Percentiles rank a stretch among this genome's conserved stretches.
Conservation (phyloP, 2,329 filamentous ascomycete species). For the Talaromyces albobiverticillius region DNA sequence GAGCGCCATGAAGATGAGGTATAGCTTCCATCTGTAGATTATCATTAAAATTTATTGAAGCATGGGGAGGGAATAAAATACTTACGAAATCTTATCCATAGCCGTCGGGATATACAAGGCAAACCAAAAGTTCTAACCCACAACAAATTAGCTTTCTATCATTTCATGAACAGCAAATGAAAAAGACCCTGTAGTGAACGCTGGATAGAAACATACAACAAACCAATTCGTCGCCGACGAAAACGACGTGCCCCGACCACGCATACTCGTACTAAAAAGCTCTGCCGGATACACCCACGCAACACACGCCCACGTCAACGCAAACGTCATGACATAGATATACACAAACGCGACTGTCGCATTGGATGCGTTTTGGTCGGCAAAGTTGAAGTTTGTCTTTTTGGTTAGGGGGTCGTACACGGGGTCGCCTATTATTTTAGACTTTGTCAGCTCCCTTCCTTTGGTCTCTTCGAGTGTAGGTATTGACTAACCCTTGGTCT, state of each 20-base stretch:
- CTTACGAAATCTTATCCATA: conserved; percentile 23
- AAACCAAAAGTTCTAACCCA: conserved; percentile 24
- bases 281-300: conserved; percentile 25
- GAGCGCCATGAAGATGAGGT: conserved; percentile 24
- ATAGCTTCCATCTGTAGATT: conserved; percentile 20
- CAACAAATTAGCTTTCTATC: too few species aligned
- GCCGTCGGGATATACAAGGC: conserved; percentile 25
- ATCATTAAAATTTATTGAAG: background rate
- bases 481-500: conserved; percentile 19
- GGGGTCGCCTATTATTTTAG: conserved; percentile 16
- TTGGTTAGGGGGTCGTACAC: conserved; percentile 21
- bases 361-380: conserved; percentile 17
- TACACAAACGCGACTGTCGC: conserved; percentile 29
- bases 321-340: conserved; percentile 28
- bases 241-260: conserved; percentile 22
- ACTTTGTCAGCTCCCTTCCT: background rate
- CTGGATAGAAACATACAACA: conserved; percentile 19
- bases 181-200: too few species aligned
- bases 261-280: conserved; percentile 22
- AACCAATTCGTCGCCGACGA: conserved; percentile 27
- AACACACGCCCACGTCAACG: conserved; percentile 26
- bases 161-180: too few species aligned
- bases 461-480: background rate
- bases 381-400: conserved; percentile 24
- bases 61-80: background rate